A percentile compares a stretch with the other conserved stretches of the same genome.
phyloP scores from a whole-genome alignment of 129 eudicot species.

The Escallonia rubra region DNA sequence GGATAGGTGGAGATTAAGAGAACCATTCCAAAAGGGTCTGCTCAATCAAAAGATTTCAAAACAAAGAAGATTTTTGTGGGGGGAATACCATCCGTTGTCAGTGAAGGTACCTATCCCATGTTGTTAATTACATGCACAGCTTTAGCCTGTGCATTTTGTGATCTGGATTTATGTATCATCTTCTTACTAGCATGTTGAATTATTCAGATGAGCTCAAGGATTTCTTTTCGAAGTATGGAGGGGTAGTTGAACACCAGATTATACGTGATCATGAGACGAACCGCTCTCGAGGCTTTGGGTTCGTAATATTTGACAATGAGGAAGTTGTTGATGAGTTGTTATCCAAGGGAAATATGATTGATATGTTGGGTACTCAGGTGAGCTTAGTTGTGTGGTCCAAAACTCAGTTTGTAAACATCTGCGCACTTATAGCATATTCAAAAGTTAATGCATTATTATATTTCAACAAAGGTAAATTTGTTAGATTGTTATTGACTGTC shows the following conservation, averaged over 20 bases:
- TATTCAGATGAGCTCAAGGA: slow-evolving; percentile 30
- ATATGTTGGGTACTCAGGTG: slow-evolving; percentile 39
- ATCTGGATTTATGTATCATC: too few relatives aligned
- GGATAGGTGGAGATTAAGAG: slow-evolving; percentile 31
- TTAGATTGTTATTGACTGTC: too few relatives aligned
- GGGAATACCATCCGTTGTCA: slow-evolving; percentile 26
- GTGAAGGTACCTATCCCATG: slow-evolving; percentile 16
- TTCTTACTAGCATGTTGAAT: background rate
- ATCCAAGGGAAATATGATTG: slow-evolving; percentile 31
- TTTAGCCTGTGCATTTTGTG: background rate
- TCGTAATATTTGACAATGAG: slow-evolving; percentile 32
- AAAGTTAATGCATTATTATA: too few relatives aligned
- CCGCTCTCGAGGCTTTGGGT: slow-evolving; percentile 38
- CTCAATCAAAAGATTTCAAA: slow-evolving; percentile 29
- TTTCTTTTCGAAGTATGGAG: slow-evolving; percentile 31
- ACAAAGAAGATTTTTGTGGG: slow-evolving; percentile 39
- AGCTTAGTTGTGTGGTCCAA: slow-evolving; percentile 9
- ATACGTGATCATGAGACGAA: slow-evolving; percentile 33
- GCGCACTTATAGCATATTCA: background rate
- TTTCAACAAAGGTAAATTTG: too few relatives aligned
- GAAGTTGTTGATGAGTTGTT: slow-evolving; percentile 35
- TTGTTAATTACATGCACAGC: background rate
- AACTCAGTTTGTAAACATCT: background rate
- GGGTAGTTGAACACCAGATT: slow-evolving; percentile 33
- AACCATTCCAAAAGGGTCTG: slow-evolving; percentile 35